Evolutionary conservation across 78 protist genomes (phyloP).

Genomic region (Guillardia theta): DNA sequence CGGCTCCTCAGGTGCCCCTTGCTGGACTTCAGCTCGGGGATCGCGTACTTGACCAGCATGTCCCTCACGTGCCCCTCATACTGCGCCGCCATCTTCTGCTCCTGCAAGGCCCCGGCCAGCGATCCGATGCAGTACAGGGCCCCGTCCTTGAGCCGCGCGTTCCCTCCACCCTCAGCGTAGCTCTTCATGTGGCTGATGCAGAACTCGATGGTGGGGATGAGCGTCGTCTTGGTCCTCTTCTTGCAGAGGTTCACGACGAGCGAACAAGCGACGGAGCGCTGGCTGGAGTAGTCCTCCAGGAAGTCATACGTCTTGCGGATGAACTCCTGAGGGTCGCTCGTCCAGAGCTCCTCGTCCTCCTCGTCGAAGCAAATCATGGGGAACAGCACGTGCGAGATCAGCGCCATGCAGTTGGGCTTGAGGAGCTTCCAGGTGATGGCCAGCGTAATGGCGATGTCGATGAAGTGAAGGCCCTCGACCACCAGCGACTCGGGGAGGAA

Average conservation of each 20-base stretch:
- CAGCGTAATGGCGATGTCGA: neutral
- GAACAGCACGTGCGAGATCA: neutral
- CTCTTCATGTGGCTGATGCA: neutral
- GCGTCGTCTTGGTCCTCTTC: neutral
- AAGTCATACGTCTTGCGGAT: conserved; percentile 60
- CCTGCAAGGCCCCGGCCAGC: conserved; percentile 52
- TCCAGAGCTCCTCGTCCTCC: conserved; percentile 69
- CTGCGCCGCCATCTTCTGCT: neutral
- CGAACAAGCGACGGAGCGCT: conserved; percentile 35
- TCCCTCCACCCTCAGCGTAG: neutral
- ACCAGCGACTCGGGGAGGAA: conserved; percentile 17
- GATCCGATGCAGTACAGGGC: conserved; percentile 44
- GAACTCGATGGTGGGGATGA: neutral
- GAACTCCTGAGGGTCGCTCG: conserved; percentile 75
- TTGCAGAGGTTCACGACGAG: conserved; percentile 52
- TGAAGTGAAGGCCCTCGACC: neutral
- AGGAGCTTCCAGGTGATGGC: neutral
- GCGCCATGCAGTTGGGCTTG: conserved; percentile 13
- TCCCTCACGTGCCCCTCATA: neutral
- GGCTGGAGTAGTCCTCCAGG: conserved; percentile 39
- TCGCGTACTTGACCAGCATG: neutral
- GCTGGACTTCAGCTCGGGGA: neutral
- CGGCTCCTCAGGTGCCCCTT: neutral
- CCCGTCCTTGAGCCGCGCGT: conserved; percentile 20
- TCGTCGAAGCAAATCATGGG: conserved; percentile 56